These are phyloP conservation scores for Anastatica hierochuntica DNA, from an alignment of 345 rosid species.

Conservation along the genomic window DNA sequence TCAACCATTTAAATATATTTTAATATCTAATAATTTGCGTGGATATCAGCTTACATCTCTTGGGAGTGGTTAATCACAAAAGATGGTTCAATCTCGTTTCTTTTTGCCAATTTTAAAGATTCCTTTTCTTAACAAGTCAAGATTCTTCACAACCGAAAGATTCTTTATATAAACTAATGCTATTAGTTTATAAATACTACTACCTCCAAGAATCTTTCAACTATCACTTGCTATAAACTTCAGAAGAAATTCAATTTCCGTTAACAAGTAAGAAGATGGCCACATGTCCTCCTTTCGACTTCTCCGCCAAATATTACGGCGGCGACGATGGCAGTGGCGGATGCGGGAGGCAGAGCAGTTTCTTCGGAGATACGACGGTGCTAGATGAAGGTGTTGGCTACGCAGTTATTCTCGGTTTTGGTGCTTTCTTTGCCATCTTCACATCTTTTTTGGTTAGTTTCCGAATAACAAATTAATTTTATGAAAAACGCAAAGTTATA, in stretches of 20 bases:
- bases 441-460: constrained; percentile 68
- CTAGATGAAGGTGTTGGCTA: constrained; percentile 79
- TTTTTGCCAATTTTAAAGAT: background rate
- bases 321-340: constrained; percentile 23
- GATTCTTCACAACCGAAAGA: constrained; percentile 11
- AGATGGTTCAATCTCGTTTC: background rate
- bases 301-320: constrained; percentile 56
- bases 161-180: constrained; percentile 5
- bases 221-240: constrained; percentile 5
- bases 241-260: constrained; percentile 5
- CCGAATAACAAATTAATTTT: background rate
- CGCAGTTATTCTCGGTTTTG: constrained; percentile 80
- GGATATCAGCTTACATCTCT: background rate
- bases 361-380: constrained; percentile 56
- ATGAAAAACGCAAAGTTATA: background rate
- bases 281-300: constrained; percentile 65
- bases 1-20: too few relatives aligned
- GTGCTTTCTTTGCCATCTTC: constrained; percentile 84
- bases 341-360: constrained; percentile 60
- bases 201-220: constrained; percentile 3
- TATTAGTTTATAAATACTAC: background rate
- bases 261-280: constrained; percentile 10
- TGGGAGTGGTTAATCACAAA: background rate
- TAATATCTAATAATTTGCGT: constrained; percentile 1
- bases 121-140: background rate